These are phyloP conservation scores for Colletotrichum siamense DNA, from an alignment of 2,329 filamentous ascomycete genomes.

Conservation along the genomic window DNA sequence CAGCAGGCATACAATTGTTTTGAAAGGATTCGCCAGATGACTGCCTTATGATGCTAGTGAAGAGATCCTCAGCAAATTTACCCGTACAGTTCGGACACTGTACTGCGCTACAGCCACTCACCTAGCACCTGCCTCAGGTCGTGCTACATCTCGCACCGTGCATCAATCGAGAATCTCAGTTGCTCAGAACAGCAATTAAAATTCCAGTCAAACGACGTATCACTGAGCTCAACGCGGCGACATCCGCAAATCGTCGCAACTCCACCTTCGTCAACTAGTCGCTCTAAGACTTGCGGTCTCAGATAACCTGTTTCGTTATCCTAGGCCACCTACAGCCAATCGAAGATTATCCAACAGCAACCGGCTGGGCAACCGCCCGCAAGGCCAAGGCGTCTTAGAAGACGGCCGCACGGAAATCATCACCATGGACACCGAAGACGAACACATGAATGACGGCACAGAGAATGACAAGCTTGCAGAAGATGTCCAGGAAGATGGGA, in stretches of 20 bases:
- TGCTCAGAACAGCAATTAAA: not conserved
- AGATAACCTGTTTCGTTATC: not conserved
- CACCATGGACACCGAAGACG: slow-evolving; percentile 11
- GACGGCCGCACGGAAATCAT: not conserved
- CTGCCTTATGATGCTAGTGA: not conserved
- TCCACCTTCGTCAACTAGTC: not conserved
- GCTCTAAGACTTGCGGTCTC: not conserved
- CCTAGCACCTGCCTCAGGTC: not conserved
- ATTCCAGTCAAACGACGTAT: slow-evolving; percentile 4
- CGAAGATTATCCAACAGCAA: not conserved
- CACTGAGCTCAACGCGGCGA: not conserved
- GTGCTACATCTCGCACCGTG: slow-evolving; percentile 10
- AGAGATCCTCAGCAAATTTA: not conserved
- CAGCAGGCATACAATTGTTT: not conserved
- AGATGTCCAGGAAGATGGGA: not conserved
- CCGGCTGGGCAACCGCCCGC: not conserved
- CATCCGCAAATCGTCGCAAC: not conserved
- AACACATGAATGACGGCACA: not conserved
- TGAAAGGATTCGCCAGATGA: not conserved
- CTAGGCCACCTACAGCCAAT: not conserved
- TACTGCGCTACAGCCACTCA: not conserved
- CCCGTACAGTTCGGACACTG: not conserved
- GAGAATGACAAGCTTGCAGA: not conserved
- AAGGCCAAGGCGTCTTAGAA: not conserved
- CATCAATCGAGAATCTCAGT: not conserved